These are phyloP conservation scores for Russula lepida DNA, from an alignment of 768 basidiomycete species.

Conservation along the genomic window DNA sequence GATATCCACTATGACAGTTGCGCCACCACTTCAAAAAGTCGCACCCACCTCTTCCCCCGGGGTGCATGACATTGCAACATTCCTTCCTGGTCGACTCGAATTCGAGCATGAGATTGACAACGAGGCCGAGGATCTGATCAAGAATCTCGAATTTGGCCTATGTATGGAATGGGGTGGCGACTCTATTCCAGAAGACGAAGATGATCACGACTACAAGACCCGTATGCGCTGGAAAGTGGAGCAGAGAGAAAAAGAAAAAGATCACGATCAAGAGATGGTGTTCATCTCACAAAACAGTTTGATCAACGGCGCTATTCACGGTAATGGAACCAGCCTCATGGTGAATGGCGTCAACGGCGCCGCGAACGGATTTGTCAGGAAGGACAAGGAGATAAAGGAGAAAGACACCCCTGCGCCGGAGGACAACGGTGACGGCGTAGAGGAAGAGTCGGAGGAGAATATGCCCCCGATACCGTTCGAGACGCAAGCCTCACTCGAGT, in stretches of 20 bases:
- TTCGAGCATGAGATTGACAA: conserved; percentile 98
- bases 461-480: conserved; percentile 74
- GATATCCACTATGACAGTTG: conserved; percentile 66
- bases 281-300: conserved; percentile 9
- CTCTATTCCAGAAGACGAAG: conserved; percentile 66
- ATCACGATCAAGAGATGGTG: conserved; percentile 24
- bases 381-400: conserved; percentile 36
- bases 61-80: conserved; percentile 86
- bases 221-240: conserved; percentile 36
- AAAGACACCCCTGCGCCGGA: conserved; percentile 19
- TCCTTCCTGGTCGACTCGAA: conserved; percentile 93
- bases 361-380: conserved; percentile 28
- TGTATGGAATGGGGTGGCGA: conserved; percentile 81
- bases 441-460: conserved; percentile 53
- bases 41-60: conserved; percentile 85
- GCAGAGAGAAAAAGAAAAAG: conserved; percentile 27
- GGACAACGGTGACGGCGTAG: conserved; percentile 41
- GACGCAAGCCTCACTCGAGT: conserved; percentile 69
- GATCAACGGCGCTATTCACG: conserved; percentile 29
- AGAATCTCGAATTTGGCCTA: conserved; percentile 94
- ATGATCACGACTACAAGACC: conserved; percentile 63
- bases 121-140: conserved; percentile 91
- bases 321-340: conserved; percentile 26
- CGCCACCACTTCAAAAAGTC: conserved; percentile 52
- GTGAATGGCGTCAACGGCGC: conserved; percentile 32